These are phyloP conservation scores for Paraphoma sp. DNA, from an alignment of 2,329 filamentous ascomycete species.

Conservation along the genomic window DNA sequence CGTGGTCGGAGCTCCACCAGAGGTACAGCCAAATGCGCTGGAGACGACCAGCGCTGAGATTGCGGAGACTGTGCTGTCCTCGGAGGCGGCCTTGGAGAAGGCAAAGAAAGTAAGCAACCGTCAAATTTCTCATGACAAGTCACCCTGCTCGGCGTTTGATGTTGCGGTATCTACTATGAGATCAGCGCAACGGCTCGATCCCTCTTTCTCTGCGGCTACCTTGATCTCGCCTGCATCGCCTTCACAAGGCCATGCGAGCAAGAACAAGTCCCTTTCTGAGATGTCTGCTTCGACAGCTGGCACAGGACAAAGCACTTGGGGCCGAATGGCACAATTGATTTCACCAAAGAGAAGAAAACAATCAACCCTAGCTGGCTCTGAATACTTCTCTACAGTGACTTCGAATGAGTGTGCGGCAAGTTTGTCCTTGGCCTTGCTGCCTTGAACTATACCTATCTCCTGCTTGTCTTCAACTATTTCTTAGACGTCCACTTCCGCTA, in stretches of 20 bases:
- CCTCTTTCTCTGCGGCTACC: constrained; percentile 30
- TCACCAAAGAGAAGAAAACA: constrained; percentile 25
- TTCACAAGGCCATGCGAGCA: constrained; percentile 7
- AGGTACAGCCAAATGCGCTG: constrained; percentile 39
- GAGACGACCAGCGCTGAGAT: constrained; percentile 43
- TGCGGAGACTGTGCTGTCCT: constrained; percentile 40
- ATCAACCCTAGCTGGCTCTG: constrained; percentile 21
- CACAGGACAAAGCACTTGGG: constrained; percentile 34
- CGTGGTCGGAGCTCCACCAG: constrained; percentile 38
- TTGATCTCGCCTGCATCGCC: constrained; percentile 25
- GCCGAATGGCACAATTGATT: constrained; percentile 28
- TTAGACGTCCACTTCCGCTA: constrained; percentile 3
- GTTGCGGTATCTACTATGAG: constrained; percentile 27
- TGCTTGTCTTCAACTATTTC: constrained; percentile 4
- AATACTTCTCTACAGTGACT: constrained; percentile 16
- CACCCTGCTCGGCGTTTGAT: constrained; percentile 28
- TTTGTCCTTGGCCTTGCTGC: constrained; percentile 36
- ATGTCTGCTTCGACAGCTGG: constrained; percentile 27
- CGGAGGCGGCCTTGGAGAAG: constrained; percentile 44
- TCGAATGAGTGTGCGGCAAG: constrained; percentile 35
- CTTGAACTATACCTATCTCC: constrained; percentile 33
- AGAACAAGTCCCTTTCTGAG: constrained; percentile 28
- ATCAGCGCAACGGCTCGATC: constrained; percentile 21
- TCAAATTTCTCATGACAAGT: constrained; percentile 31
- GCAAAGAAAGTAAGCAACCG: constrained; percentile 46